These are phyloP conservation scores for Haplographium delicatum DNA, from an alignment of 495 filamentous ascomycete genomes.

Conservation along the genomic window DNA sequence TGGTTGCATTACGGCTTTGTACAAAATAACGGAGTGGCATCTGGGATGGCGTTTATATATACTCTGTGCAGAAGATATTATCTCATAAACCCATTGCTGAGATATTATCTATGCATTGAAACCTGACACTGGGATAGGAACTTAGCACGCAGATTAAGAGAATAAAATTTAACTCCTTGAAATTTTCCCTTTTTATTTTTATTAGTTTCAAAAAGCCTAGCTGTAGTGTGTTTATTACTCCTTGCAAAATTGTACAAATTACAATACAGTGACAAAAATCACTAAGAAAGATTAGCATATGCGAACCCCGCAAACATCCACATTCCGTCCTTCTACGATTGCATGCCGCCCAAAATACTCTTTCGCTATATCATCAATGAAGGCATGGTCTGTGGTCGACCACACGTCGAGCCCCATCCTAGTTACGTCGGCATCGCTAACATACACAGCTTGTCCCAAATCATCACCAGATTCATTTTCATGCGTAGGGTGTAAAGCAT, in stretches of 20 bases:
- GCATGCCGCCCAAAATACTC: slow-evolving; percentile 70
- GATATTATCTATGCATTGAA: too few relatives aligned
- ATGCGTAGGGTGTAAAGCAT: slow-evolving; percentile 15
- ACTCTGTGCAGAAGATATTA: neutral
- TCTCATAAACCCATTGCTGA: too few relatives aligned
- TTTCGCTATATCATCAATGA: slow-evolving; percentile 60
- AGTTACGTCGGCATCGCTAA: slow-evolving; percentile 65
- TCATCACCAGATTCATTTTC: slow-evolving; percentile 28
- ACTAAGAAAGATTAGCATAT: slow-evolving; percentile 51
- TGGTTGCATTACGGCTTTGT: neutral
- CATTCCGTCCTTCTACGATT: slow-evolving; percentile 61
- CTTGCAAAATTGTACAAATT: neutral
- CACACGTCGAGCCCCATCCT: slow-evolving; percentile 84
- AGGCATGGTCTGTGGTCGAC: slow-evolving; percentile 71
- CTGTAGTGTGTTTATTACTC: too few relatives aligned
- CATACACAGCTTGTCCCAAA: slow-evolving; percentile 40
- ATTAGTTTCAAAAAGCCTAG: too few relatives aligned
- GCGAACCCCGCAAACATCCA: slow-evolving; percentile 77
- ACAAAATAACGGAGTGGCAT: slow-evolving; percentile 19
- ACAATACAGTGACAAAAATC: neutral
- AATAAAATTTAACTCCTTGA: neutral
- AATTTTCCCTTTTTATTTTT: too few relatives aligned
- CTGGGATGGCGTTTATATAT: slow-evolving; percentile 7
- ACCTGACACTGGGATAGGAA: neutral
- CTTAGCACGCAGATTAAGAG: neutral